These are phyloP conservation scores for Batkoa obscura DNA, from an alignment of 371 early-diverging fungal genomes.

Conservation along the genomic window DNA sequence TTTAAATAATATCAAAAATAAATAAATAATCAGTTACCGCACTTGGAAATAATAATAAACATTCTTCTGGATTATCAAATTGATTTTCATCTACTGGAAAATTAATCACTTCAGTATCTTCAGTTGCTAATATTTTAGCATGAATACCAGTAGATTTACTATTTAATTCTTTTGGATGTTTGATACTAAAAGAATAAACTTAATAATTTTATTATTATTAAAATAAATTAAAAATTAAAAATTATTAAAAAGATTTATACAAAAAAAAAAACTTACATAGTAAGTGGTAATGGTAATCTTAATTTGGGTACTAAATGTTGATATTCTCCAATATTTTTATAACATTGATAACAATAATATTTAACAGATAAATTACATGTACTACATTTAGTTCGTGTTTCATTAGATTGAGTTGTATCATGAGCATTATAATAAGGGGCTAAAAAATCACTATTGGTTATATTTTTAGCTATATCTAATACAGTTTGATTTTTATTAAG, in stretches of 20 bases:
- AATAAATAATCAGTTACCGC: constrained; percentile 20
- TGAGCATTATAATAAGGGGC: not conserved
- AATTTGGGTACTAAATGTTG: constrained; percentile 34
- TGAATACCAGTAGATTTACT: constrained; percentile 79
- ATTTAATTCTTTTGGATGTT: constrained; percentile 56
- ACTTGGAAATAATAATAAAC: constrained; percentile 72
- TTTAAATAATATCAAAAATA: constrained; percentile 10
- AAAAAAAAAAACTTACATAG: constrained; percentile 29
- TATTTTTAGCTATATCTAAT: not conserved
- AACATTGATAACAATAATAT: constrained; percentile 58
- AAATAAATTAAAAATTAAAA: not conserved
- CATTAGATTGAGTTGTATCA: not conserved
- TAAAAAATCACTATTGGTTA: not conserved
- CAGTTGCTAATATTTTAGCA: constrained; percentile 50
- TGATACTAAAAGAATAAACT: constrained; percentile 23
- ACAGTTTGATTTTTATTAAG: not conserved
- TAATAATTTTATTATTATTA: not conserved
- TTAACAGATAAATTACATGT: constrained; percentile 37
- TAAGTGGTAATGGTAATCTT: constrained; percentile 49
- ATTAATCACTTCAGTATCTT: constrained; percentile 34
- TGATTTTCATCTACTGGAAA: constrained; percentile 23
- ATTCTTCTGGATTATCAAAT: constrained; percentile 39
- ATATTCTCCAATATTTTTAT: constrained; percentile 23
- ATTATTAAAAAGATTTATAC: not conserved
- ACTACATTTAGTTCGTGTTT: not conserved